Conservation (phyloP, 768 basidiomycete species). For the Tephrocybe sp. region DNA sequence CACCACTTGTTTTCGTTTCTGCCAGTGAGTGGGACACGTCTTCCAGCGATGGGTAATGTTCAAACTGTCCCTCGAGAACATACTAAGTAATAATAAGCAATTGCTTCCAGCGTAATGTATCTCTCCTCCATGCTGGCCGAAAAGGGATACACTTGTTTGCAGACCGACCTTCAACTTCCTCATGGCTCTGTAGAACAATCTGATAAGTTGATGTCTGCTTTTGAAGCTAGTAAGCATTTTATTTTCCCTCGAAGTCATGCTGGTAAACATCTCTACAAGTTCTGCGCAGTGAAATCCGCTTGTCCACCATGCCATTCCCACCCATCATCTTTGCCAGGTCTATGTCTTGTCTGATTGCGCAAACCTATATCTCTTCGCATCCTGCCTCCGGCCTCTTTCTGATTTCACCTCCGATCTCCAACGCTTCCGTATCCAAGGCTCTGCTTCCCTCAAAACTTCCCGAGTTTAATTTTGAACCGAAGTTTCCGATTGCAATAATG, state of each 20-base stretch:
- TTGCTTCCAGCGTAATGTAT: constrained; percentile 29
- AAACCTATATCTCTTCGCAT: constrained; percentile 68
- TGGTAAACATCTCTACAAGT: constrained; percentile 28
- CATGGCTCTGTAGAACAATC: constrained; percentile 21
- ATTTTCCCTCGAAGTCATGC: not conserved
- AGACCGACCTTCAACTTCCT: constrained; percentile 37
- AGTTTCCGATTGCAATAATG: constrained; percentile 60
- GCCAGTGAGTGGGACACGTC: constrained; percentile 42
- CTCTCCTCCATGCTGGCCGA: constrained; percentile 42
- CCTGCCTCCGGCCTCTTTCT: constrained; percentile 63
- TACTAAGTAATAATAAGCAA: not conserved
- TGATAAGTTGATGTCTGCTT: constrained; percentile 34
- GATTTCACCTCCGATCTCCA: constrained; percentile 53
- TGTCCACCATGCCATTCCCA: constrained; percentile 50
- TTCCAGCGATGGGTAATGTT: constrained; percentile 36
- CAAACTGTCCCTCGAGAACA: not conserved
- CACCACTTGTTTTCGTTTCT: constrained; percentile 54
- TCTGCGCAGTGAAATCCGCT: constrained; percentile 40
- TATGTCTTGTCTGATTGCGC: constrained; percentile 53
- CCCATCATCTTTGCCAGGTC: constrained; percentile 56
- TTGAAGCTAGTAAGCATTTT: constrained; percentile 37
- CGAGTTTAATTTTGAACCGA: constrained; percentile 63
- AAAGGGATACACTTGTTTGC: constrained; percentile 49
- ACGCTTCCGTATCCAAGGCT: constrained; percentile 28
- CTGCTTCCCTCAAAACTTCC: constrained; percentile 35